Percentiles rank a stretch among this genome's conserved stretches.
Evolutionary conservation across 129 eudicot genomes (phyloP).

Genomic region (Artemisia tridentata): DNA sequence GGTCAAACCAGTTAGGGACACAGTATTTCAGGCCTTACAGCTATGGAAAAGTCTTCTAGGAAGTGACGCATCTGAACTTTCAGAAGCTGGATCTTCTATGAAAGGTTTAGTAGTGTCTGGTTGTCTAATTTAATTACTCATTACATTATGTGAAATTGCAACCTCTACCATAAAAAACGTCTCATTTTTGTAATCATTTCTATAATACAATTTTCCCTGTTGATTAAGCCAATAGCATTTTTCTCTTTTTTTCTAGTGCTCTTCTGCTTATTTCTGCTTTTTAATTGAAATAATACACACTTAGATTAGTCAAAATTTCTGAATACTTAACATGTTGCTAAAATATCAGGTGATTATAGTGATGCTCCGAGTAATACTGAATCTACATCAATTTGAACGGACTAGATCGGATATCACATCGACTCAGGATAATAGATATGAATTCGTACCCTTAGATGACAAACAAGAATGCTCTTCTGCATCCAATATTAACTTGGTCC

Average conservation of each 20-base stretch:
- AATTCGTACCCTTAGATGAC: constrained; percentile 69
- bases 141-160: not conserved
- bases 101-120: constrained; percentile 50
- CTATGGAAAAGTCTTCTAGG: constrained; percentile 75
- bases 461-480: constrained; percentile 69
- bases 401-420: constrained; percentile 50
- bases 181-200: not conserved
- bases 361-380: constrained; percentile 54
- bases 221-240: not conserved
- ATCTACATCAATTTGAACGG: constrained; percentile 51
- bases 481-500: constrained; percentile 41
- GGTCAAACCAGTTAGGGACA: constrained; percentile 96
- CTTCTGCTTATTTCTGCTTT: too few relatives aligned
- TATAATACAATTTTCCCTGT: not conserved
- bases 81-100: constrained; percentile 78
- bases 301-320: not conserved
- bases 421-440: constrained; percentile 52
- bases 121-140: constrained; percentile 13
- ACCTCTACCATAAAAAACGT: not conserved
- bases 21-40: constrained; percentile 76
- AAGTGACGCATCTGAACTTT: constrained; percentile 62
- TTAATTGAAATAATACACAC: too few relatives aligned
- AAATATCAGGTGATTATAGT: constrained; percentile 52
- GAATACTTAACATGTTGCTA: constrained; percentile 25
- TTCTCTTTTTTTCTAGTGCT: not conserved